Evolutionary conservation across 345 rosid genomes (phyloP), one percentile per base, ranked within the genome.

Genomic region (Corymbia maculata): DNA sequence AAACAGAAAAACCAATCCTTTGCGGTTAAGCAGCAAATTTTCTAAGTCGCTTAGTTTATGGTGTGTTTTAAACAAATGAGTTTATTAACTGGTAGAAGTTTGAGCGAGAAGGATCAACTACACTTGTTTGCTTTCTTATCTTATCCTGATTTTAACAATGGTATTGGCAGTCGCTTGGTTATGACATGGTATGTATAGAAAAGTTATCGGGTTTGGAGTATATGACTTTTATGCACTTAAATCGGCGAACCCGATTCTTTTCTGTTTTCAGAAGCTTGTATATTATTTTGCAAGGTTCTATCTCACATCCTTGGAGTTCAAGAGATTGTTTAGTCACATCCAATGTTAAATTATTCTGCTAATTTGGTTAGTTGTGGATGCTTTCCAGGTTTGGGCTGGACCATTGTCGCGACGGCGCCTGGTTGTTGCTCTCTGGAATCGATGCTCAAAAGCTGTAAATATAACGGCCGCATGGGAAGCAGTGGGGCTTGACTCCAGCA

Each of bases 381-480:
- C 7, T 55, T 51, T 32, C 55, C 89, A 97, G 99, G 94, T 98
- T 86, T 98, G 99, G 99, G 97, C 97, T 36, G 99, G 99, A 51
- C 99, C 99, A n/a, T 93, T 98, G 90, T 90, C 96, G 36, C 96
- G 91, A 86, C 90, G 93, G 85, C 97, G 97, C 44, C 86, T 98
- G 92, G 98, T 88, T 42, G 95, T 98, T 86, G 98, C 92, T 88
- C 92, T 97, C 61, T 98, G 99, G 99, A 98, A 98, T 92, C 95
- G 98, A 53, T 97, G 99, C 91, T 89, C 93, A 30, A 86, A 92
- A 85, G 91, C 94, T 88, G 95, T 94, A 85, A 95, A 92, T 30
- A 94, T 98, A 85, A 94, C 96, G 16, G 98, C 96, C 79, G 47
- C 32, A 61, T 98, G 99, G 99, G 93, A 94, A 44, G 89, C 86